Conservation (phyloP, 2,329 filamentous ascomycete species). For the Xylariaceae sp. region DNA sequence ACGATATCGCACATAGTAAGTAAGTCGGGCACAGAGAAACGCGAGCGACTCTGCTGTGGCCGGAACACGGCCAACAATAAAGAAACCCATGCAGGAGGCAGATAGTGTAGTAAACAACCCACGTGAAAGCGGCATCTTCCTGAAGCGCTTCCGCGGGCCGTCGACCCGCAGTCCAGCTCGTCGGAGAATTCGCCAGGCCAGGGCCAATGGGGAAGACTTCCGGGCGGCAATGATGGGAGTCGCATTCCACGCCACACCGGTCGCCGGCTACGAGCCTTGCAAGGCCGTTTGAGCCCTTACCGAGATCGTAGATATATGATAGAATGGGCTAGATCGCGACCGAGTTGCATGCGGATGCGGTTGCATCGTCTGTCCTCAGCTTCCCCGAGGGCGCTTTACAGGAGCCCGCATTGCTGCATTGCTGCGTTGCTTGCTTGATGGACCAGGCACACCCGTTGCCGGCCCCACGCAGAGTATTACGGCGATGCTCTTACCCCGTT, state of each 20-base stretch:
- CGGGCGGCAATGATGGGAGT: constrained; percentile 16
- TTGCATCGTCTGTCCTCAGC: background rate
- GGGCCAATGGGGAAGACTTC: constrained; percentile 19
- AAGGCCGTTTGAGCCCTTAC: constrained; percentile 16
- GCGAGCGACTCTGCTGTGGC: constrained; percentile 6
- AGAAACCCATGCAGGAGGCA: background rate
- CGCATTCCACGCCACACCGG: constrained; percentile 20
- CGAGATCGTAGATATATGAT: background rate
- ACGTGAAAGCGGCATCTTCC: constrained; percentile 5
- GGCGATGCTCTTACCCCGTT: background rate
- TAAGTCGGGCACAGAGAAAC: background rate
- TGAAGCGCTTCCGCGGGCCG: constrained; percentile 30
- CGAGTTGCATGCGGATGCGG: background rate
- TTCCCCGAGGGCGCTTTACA: background rate
- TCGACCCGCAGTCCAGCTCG: constrained; percentile 23
- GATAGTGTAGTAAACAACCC: background rate
- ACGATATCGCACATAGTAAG: background rate
- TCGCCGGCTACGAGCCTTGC: constrained; percentile 27
- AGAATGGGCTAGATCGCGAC: background rate
- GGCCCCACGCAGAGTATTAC: background rate
- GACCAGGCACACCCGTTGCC: background rate
- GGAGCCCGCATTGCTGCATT: too few relatives aligned
- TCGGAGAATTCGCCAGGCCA: constrained; percentile 28
- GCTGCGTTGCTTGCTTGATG: background rate
- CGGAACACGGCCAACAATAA: background rate